phyloP scores from a whole-genome alignment of 2,329 filamentous ascomycete species.

The Talaromyces islandicus region DNA sequence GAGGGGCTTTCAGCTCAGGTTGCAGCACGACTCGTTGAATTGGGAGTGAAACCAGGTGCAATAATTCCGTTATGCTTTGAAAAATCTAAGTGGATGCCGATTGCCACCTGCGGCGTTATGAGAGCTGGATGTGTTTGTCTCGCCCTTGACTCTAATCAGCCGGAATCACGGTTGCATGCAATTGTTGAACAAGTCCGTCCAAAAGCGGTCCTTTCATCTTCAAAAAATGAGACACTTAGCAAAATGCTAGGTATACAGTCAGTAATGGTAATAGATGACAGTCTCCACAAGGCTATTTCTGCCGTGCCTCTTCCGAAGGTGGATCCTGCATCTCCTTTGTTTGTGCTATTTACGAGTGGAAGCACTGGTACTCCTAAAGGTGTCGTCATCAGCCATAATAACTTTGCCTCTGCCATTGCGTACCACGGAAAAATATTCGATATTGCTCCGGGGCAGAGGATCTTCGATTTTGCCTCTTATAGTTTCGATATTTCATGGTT shows the following conservation, averaged over 20 bases:
- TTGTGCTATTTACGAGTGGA: slow-evolving; percentile 50
- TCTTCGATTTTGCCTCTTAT: slow-evolving; percentile 54
- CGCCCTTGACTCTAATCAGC: neutral
- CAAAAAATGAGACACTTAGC: neutral
- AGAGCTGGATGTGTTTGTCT: slow-evolving; percentile 12
- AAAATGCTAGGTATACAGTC: neutral
- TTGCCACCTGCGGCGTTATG: slow-evolving; percentile 8
- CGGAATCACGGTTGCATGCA: neutral
- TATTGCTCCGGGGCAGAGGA: slow-evolving; percentile 27
- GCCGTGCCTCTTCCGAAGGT: neutral
- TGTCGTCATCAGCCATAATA: slow-evolving; percentile 51
- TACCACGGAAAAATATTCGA: neutral
- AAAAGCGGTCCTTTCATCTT: neutral
- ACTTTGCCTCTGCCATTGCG: neutral
- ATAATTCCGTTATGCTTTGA: slow-evolving; percentile 23
- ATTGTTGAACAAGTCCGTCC: slow-evolving; percentile 2
- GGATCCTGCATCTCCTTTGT: slow-evolving; percentile 20
- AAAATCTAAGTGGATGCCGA: slow-evolving; percentile 23
- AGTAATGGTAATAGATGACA: neutral
- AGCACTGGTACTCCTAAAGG: slow-evolving; percentile 49
- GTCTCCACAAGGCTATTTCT: neutral
- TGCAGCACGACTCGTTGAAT: slow-evolving; percentile 21
- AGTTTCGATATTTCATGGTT: slow-evolving; percentile 50
- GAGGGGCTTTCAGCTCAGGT: slow-evolving; percentile 23
- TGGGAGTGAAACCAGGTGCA: slow-evolving; percentile 22